A percentile compares a stretch with the other conserved stretches of the same genome.
Evolutionary conservation across 441 rosid genomes (phyloP).

Genomic region (Syzygium syzygioides): DNA sequence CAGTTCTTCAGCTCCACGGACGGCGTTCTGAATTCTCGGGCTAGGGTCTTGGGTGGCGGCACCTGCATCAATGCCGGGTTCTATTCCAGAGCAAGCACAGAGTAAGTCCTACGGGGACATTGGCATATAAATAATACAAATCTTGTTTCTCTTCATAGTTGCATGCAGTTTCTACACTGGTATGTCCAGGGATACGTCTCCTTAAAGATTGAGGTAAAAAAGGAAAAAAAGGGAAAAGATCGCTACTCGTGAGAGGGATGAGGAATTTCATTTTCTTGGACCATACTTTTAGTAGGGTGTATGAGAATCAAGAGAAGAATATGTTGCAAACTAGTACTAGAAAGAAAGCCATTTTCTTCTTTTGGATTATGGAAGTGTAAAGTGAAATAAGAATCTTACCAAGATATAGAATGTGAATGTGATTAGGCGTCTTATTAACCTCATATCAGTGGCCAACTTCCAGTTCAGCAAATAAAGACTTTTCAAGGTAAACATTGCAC

Average conservation of each 20-base stretch:
- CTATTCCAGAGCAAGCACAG: constrained; percentile 68
- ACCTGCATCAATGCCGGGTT: constrained; percentile 89
- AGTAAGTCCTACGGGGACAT: constrained; percentile 30
- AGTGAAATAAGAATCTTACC: not conserved
- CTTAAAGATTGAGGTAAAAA: not conserved
- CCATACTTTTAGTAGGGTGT: not conserved
- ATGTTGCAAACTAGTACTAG: not conserved
- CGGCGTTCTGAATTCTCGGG: constrained; percentile 82
- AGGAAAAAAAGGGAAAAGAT: not conserved
- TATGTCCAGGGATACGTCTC: not conserved
- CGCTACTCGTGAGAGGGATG: not conserved
- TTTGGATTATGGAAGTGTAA: not conserved
- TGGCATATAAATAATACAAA: not conserved
- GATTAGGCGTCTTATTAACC: not conserved
- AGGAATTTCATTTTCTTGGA: not conserved
- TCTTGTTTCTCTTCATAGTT: not conserved
- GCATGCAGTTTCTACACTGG: not conserved
- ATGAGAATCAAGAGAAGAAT: not conserved
- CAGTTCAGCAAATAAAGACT: not conserved
- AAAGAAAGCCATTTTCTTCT: not conserved
- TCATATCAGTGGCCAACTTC: not conserved
- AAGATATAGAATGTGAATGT: not conserved
- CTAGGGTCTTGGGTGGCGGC: constrained; percentile 87
- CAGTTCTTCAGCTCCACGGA: constrained; percentile 76
- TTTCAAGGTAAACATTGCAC: not conserved